phyloP scores from a whole-genome alignment of 2,329 filamentous ascomycete species.

The Trichoderma harzianum region DNA sequence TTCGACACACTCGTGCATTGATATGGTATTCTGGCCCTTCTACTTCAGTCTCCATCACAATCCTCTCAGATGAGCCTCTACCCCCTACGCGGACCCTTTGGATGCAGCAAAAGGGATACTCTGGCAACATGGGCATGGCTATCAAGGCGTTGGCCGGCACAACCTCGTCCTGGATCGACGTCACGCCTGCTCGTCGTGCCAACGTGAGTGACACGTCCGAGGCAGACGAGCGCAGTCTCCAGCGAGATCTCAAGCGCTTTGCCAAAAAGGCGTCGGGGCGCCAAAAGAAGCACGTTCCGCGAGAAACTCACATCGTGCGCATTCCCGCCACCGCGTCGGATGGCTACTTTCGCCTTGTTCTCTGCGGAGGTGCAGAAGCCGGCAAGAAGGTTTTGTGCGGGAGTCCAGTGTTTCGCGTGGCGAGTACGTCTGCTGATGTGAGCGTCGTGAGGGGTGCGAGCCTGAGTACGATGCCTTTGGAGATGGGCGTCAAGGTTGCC shows the following conservation, averaged over 20 bases:
- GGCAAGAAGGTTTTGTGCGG: constrained; percentile 54
- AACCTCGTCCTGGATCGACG: constrained; percentile 61
- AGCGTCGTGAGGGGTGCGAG: constrained; percentile 64
- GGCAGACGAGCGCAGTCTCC: constrained; percentile 62
- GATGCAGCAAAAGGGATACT: constrained; percentile 66
- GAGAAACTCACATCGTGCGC: constrained; percentile 62
- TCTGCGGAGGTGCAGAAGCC: constrained; percentile 50
- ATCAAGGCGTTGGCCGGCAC: constrained; percentile 60
- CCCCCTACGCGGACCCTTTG: constrained; percentile 59
- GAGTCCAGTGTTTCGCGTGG: constrained; percentile 66
- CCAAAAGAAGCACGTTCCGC: constrained; percentile 47
- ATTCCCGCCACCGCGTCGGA: constrained; percentile 62
- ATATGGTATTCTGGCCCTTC: constrained; percentile 64
- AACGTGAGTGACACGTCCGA: constrained; percentile 47
- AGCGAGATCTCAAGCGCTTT: constrained; percentile 65
- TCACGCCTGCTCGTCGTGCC: constrained; percentile 56
- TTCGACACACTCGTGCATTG: constrained; percentile 62
- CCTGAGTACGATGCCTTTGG: constrained; percentile 61
- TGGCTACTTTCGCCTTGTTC: constrained; percentile 65
- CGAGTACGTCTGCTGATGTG: constrained; percentile 60
- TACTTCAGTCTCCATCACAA: constrained; percentile 61
- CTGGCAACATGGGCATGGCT: constrained; percentile 65
- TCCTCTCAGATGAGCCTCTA: constrained; percentile 58
- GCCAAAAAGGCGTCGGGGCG: constrained; percentile 50
- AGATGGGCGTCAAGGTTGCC: constrained; percentile 58